phyloP scores from a whole-genome alignment of 441 rosid genomes.

The Bruguiera hainesii region DNA sequence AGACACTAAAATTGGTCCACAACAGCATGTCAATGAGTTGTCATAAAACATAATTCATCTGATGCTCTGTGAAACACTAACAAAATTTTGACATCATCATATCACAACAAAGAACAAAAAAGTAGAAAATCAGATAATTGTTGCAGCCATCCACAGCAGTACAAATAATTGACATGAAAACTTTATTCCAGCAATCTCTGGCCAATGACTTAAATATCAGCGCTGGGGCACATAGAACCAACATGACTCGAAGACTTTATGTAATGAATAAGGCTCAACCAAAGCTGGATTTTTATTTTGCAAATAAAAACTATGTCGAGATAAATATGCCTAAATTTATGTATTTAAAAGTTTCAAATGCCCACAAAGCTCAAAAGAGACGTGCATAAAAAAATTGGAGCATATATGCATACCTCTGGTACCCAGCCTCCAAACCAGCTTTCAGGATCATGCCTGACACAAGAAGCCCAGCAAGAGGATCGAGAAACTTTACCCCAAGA shows the following conservation, averaged over 20 bases:
- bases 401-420: conserved; percentile 60
- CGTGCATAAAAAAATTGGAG: background rate
- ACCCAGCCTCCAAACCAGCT: conserved; percentile 79
- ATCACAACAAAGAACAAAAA: background rate
- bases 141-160: background rate
- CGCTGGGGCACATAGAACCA: conserved; percentile 5
- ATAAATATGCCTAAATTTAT: too few relatives aligned
- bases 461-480: conserved; percentile 92
- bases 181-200: background rate
- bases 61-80: conserved; percentile 9
- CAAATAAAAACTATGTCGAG: too few relatives aligned
- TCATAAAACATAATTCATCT: conserved; percentile 1
- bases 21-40: conserved; percentile 20
- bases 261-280: conserved; percentile 2
- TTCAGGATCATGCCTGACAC: conserved; percentile 87
- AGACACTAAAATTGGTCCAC: conserved; percentile 41
- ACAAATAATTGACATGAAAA: too few relatives aligned
- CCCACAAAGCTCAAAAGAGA: background rate
- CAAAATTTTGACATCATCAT: background rate
- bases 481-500: conserved; percentile 78
- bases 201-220: background rate
- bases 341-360: background rate
- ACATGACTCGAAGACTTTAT: conserved; percentile 6
- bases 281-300: background rate
- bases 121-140: conserved; percentile 9